Evolutionary conservation across 116 monocot genomes (phyloP), one percentile per base, ranked within the genome.

Genomic region (Dioscorea cayenensis): DNA sequence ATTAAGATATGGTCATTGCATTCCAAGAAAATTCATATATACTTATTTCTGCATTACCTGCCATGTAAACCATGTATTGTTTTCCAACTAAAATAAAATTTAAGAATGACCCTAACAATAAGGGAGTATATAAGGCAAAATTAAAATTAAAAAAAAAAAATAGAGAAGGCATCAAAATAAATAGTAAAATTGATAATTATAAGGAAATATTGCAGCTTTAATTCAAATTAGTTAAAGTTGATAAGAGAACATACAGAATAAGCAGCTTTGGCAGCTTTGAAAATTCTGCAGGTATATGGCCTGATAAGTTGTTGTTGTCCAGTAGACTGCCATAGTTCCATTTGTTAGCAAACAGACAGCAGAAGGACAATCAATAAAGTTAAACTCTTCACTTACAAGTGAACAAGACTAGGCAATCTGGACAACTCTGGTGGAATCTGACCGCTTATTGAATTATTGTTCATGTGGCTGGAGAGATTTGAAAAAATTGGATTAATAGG

Each of bases 231-330:
- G 10, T 23, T 2, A 9, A 65, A 65, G 65, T 65, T 65, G 64
- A 29, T 32, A 10, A 65, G 12, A 48, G 28, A 65, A 75, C 94
- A 32, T 88, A 94, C 94, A 94, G 69, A 76, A 94, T 94, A 18
- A 63, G 74, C 67, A 94, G 74, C 1, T 64, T 86, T 65, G 88
- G 84, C 36, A 87, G 58, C 69, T 37, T 65, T 38, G 85, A 76
- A 6, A 94, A 70, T 71, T 90, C 79, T 20, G 77, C 38, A 62
- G 94, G 94, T 84, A 94, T 81, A 71, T 71, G 18, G n/a, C 94
- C 94, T 64, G 86, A 78, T 48, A 94, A 83, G 73, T 94, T 94
- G 82, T 94, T 94, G 77, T 94, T 94, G 79, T 94, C 94, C 84
- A 94, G 67, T 28, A 94, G 71, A 32, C 94, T 94, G 88, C 80